Conservation (phyloP, 257 asterid genomes). For the Ehretia macrophylla region DNA sequence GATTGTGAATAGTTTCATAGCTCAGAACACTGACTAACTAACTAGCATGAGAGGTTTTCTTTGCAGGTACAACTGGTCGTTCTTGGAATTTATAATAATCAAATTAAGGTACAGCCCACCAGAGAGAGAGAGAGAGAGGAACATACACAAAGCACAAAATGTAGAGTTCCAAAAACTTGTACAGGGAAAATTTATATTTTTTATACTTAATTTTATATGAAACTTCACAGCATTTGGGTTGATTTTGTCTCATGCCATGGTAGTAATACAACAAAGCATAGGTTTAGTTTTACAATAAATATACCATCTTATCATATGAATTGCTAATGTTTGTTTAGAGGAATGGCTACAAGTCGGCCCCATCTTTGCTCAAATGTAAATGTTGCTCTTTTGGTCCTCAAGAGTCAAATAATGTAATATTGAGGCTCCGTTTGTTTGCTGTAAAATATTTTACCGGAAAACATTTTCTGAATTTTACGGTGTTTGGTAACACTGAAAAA, state of each 20-base stretch:
- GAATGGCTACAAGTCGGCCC: too few species aligned
- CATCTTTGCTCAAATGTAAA: too few species aligned
- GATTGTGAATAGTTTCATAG: conserved; percentile 28
- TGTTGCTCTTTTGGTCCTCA: too few species aligned
- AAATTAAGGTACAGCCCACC: conserved; percentile 4
- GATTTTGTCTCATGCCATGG: conserved; percentile 33
- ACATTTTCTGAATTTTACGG: too few species aligned
- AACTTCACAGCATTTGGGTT: conserved; percentile 44
- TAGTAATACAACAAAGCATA: conserved; percentile 13
- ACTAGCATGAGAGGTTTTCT: too few species aligned
- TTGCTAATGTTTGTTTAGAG: too few species aligned
- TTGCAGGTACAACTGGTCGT: too few species aligned
- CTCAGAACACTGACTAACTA: background rate
- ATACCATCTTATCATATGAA: conserved; percentile 13
- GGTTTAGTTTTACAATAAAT: conserved; percentile 8
- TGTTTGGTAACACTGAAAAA: too few species aligned
- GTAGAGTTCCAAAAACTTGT: conserved; percentile 47
- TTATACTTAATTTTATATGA: conserved; percentile 41
- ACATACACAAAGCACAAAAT: conserved; percentile 70
- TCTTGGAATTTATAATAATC: conserved; percentile 38
- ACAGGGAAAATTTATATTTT: conserved; percentile 29
- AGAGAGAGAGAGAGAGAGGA: conserved; percentile 24
- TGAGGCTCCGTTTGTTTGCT: too few species aligned
- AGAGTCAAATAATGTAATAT: too few species aligned
- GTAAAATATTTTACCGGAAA: too few species aligned